Evolutionary conservation across 768 basidiomycete genomes (phyloP), one percentile per base, ranked within the genome.

Genomic region (Nidula microcarpa): DNA sequence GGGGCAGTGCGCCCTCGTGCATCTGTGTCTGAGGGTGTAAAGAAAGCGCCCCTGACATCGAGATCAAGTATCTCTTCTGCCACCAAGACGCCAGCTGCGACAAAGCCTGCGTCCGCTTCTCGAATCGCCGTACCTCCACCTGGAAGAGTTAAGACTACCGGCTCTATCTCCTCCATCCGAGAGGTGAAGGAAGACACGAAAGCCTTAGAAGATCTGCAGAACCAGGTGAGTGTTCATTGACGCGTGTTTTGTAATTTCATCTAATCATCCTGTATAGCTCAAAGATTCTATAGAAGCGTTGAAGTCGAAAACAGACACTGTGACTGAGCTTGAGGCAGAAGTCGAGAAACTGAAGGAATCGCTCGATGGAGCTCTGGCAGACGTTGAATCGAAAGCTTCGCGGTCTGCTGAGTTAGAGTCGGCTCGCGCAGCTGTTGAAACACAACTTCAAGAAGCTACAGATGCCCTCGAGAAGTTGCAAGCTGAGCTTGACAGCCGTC

Each of bases 101-200:
- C 73, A 1, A 73, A 73, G 33, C 59, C 72, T 34, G 53, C 60
- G 5, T 54, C 63, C 46, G 34, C 62, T 30, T 58, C 68, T 35
- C 65, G 70, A 18, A 62, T 65, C 52, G 62, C 74, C 30, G 55
- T 74, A 13, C 60, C 70, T 43, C 57, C 68, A 49, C 61, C 72
- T 32, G 59, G 73, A 7, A 79, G 73, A 52, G 65, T 78, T 51
- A 75, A 80, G 14, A 67, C 79, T 32, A 61, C 80, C 37, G 71
- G 75, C 23, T 91, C 89, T 11, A 83, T 91, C 47, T 78, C 86
- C n/a, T 89, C 89, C 7, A 84, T 91, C 54, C 79, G 76, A 54
- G 90, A 90, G 60, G 72, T 86, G 14, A 81, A 78, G 55, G 85
- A 84, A 56, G 84, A 84, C 57, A 72, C 68, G 41, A 82, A 80